Evolutionary conservation across 371 early-diverging fungal genomes (phyloP).

Genomic region (Rhizopus microsporus): DNA sequence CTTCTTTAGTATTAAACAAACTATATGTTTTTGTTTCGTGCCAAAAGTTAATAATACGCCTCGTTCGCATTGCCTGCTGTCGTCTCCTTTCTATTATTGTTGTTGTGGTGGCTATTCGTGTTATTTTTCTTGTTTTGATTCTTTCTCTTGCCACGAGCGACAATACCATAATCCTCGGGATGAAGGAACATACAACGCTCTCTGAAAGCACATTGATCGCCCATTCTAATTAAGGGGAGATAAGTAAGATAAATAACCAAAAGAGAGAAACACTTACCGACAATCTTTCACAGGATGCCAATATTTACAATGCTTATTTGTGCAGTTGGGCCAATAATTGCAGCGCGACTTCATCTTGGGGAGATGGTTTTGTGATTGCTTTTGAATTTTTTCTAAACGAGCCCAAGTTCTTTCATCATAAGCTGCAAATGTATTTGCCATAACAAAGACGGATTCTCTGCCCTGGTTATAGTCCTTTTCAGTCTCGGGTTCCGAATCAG

Average conservation of each 20-base stretch:
- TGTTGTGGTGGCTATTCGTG: no score
- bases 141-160: neutral
- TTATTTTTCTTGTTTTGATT: no score
- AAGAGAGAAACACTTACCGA: conserved; percentile 38
- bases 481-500: conserved; percentile 3
- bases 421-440: conserved; percentile 2
- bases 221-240: conserved; percentile 36
- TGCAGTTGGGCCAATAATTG: conserved; percentile 60
- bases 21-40: no score
- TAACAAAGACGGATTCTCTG: conserved; percentile 1
- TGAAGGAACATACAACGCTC: conserved; percentile 56
- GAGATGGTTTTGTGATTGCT: conserved; percentile 36
- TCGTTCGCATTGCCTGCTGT: no score
- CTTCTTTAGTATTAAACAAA: no score
- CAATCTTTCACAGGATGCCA: conserved; percentile 53
- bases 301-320: conserved; percentile 64
- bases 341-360: conserved; percentile 54
- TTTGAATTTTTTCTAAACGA: conserved; percentile 36
- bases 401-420: conserved; percentile 31
- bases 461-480: neutral
- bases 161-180: conserved; percentile 33
- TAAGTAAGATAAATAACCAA: neutral
- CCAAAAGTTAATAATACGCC: no score
- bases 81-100: no score
- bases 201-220: conserved; percentile 46